Base-by-base conservation (phyloP, 2,329 filamentous ascomycete genomes). In the Saccharata proteae region DNA sequence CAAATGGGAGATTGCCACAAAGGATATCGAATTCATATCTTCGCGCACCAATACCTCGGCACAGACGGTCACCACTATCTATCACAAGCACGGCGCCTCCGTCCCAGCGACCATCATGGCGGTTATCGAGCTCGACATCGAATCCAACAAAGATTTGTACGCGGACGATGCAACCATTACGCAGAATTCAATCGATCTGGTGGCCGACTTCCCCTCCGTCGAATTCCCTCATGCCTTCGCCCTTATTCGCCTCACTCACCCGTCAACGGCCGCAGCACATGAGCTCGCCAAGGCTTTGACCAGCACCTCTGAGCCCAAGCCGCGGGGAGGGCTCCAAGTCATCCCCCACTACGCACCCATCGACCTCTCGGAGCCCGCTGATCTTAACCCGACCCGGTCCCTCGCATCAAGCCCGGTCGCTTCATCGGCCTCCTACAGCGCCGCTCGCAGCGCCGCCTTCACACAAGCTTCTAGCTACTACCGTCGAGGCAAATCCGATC, bases 401-500 rank as follows among this genome's bases (percentile, higher is more conserved):
- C 47, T 29, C 39, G 15, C 40, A 48, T 4, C 47, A 3, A 18
- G 38, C 7, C 36, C 47, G 13, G 45, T n/a, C 24, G 36, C 16
- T 38, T 30, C 24, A 36, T 22, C 33, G 8, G 36, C 43, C 3
- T 49, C 56, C 4, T 59, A 71, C 35, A 55, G 61, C 28, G 49
- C 57, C 4, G 63, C 64, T 22, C 59, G 69, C 10, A 52, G 55
- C 15, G 50, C 57, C 4, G 71, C 71, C 9, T 71, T 74, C 42
- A 52, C 52, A 4, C 66, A 77, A 53, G 76, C 76, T 3, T 59
- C 62, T 7, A 55, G 62, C 6, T 69, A 72, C 2, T 71, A 72
- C 44, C 67, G 71, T 19, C 69, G 64, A 42, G 69, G 70, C 12
- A 76, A 70, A 42, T 85, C 82, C 0, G 73, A 84, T 38, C 77